Base-by-base conservation (phyloP, 75 land plant species). In the Pinus taeda region DNA sequence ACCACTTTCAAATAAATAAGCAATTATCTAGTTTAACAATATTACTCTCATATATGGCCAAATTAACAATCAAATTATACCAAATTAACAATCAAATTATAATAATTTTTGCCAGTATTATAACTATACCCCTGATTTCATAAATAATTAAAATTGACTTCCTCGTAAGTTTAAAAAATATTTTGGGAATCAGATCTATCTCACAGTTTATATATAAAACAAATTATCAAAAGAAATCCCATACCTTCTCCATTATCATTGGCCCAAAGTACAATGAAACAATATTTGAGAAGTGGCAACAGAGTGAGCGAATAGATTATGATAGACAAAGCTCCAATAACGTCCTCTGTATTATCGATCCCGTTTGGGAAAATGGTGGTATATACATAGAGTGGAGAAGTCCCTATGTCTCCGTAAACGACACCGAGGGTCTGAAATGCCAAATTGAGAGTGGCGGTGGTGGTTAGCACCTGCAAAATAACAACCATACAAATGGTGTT, bases 241-340 rank as follows among this genome's bases (percentile, higher is more conserved):
- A 71, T 74, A 91, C 96, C 95, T 55, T 93, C 82, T 4, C 96
- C 96, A 59, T 91, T 87, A 75, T 93, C 93, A 45, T 87, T 91
- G 75, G 96, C 96, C 8, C 57, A 60, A 11, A 93, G 84, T 24
- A 93, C 93, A 70, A 93, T 84, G 82, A 87, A 85, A 30, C 86
- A 85, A 77, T 93, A 93, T 66, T 93, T 93, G 80, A 89, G 17
- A 17, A 92, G 78, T 36, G 94, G 87, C 59, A 91, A 67, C 69
- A 93, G 75, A n/a, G 85, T 83, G 71, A 93, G 70, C 61, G 94
- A 86, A 84, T 89, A 91, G 81, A 91, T 58, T 42, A 93, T 89
- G 64, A 93, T 73, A 26, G 88, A 88, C 26, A 91, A 79, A 24
- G 85, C 88, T 6, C 97, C 92, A 56, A 94, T 26, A 3, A 94